These are phyloP conservation scores for Solanum ahanhuiri DNA, from an alignment of 257 asterid species.

Conservation along the genomic window DNA sequence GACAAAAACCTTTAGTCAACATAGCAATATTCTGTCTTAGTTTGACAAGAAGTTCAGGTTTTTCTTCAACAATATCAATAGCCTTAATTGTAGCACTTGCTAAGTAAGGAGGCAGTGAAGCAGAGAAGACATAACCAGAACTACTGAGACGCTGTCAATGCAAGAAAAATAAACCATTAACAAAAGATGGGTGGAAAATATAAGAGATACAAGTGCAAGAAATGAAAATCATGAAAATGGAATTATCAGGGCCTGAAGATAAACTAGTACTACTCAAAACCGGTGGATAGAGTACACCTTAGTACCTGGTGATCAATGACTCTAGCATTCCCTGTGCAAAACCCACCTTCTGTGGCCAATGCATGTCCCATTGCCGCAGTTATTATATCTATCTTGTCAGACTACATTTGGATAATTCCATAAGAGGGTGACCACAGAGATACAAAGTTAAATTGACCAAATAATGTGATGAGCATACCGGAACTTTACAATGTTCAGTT, in stretches of 20 bases:
- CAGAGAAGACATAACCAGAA: slow-evolving; percentile 92
- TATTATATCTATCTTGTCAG: slow-evolving; percentile 79
- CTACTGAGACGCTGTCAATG: slow-evolving; percentile 82
- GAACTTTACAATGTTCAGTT: slow-evolving; percentile 64
- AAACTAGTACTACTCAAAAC: neutral
- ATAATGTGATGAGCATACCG: slow-evolving; percentile 35
- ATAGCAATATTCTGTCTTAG: slow-evolving; percentile 42
- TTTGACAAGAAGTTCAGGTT: slow-evolving; percentile 51
- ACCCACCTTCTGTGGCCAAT: slow-evolving; percentile 96
- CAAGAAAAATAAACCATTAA: neutral
- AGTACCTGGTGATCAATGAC: slow-evolving; percentile 91
- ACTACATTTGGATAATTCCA: slow-evolving; percentile 24
- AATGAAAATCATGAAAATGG: neutral
- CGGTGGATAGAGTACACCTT: neutral
- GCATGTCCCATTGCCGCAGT: slow-evolving; percentile 97
- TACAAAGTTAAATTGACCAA: slow-evolving; percentile 5
- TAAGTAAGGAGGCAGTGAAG: slow-evolving; percentile 89
- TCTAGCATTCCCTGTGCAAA: slow-evolving; percentile 90
- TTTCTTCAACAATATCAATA: slow-evolving; percentile 63
- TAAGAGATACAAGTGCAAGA: neutral
- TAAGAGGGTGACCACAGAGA: neutral
- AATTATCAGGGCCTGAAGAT: neutral
- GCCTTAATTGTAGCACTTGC: slow-evolving; percentile 95
- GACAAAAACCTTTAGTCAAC: slow-evolving; percentile 41
- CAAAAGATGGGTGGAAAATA: neutral